Percentiles rank a stretch among this genome's conserved stretches.
phyloP scores from a whole-genome alignment of 2,329 filamentous ascomycete species.

The Remersonia thermophila region DNA sequence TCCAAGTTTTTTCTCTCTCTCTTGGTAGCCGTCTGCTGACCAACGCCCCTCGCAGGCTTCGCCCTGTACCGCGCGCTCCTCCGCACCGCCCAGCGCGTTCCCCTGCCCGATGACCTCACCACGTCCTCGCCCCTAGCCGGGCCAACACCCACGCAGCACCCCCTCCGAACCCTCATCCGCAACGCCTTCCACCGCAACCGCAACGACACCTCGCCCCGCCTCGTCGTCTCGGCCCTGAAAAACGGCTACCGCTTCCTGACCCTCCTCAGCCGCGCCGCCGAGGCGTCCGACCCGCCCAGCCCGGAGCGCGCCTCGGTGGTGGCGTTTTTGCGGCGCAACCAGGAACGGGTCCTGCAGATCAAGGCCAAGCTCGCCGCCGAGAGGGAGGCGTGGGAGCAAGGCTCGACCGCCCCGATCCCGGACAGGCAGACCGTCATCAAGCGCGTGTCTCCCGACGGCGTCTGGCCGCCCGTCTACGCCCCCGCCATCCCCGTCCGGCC shows the following conservation, averaged over 20 bases:
- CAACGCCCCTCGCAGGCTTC: conserved; percentile 34
- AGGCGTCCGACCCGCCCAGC: conserved; percentile 19
- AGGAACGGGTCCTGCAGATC: conserved; percentile 16
- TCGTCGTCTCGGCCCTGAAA: conserved; percentile 49
- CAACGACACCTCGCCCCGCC: conserved; percentile 42
- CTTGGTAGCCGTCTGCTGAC: too few species aligned
- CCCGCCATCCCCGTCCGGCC: conserved; percentile 36
- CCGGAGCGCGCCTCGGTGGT: conserved; percentile 31
- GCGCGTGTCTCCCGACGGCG: conserved; percentile 16
- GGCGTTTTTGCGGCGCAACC: conserved; percentile 25
- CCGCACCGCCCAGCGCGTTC: conserved; percentile 39
- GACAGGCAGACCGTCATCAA: conserved; percentile 22
- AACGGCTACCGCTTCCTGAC: conserved; percentile 49
- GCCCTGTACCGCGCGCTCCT: conserved; percentile 63
- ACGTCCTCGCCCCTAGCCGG: conserved; percentile 12
- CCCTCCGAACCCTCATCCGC: conserved; percentile 45
- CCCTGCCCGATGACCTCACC: conserved; percentile 37
- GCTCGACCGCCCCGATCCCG: conserved; percentile 12
- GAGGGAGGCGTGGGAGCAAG: neutral
- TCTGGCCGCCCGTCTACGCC: conserved; percentile 33
- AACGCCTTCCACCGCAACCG: conserved; percentile 51
- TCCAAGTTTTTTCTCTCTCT: too few species aligned
- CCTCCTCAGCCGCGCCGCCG: conserved; percentile 28
- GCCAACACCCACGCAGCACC: conserved; percentile 18
- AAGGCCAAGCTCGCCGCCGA: conserved; percentile 1